Percentiles rank a stretch among this genome's conserved stretches.
Evolutionary conservation across 1,284 basidiomycete species (phyloP).

Genomic region (Lignosus rhinocerotis): DNA sequence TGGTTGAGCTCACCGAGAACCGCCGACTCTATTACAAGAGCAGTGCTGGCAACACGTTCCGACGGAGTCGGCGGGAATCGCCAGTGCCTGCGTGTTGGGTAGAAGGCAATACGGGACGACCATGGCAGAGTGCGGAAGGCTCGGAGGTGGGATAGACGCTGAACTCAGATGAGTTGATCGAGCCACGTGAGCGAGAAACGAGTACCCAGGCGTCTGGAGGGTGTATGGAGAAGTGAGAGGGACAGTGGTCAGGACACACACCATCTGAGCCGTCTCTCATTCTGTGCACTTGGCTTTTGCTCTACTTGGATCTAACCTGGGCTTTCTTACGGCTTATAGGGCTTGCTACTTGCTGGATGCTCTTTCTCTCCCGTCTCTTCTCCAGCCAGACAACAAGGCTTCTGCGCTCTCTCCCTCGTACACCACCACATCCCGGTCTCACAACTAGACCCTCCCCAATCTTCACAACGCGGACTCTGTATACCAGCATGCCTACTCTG

Average conservation of each 20-base stretch:
- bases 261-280: neutral
- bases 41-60: neutral
- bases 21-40: too few relatives aligned
- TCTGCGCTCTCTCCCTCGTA: slow-evolving; percentile 12
- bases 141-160: neutral
- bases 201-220: neutral
- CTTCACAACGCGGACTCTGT: slow-evolving; percentile 9
- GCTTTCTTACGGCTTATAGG: slow-evolving; percentile 7
- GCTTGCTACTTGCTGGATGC: slow-evolving; percentile 20
- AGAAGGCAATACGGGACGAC: neutral
- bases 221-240: too few relatives aligned
- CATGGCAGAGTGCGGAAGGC: neutral
- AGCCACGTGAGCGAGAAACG: slow-evolving; percentile 1
- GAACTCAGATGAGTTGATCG: neutral
- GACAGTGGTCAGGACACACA: neutral
- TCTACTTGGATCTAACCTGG: slow-evolving; percentile 4
- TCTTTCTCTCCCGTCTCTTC: slow-evolving; percentile 22
- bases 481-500: slow-evolving; percentile 25
- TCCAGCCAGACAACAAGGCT: slow-evolving; percentile 23
- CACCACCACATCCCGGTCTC: slow-evolving; percentile 8
- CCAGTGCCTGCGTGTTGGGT: neutral
- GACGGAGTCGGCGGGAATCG: neutral
- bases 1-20: too few relatives aligned
- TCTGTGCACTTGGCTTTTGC: neutral
- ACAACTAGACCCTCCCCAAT: slow-evolving; percentile 2